Base-by-base conservation (phyloP, 805 yeast genomes). In the Yamadazyma nakazawae region DNA sequence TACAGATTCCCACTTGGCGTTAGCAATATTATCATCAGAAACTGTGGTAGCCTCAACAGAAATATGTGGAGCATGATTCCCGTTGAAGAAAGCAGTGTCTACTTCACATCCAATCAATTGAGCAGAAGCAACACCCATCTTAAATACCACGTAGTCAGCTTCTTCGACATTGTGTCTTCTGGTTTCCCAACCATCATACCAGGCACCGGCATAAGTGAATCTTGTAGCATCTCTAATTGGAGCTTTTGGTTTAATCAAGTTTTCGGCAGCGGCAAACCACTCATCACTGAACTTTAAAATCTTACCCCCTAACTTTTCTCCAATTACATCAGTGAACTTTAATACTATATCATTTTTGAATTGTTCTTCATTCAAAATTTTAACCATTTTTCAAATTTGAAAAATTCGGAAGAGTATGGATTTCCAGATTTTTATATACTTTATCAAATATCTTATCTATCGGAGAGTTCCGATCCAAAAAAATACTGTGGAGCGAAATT, bases 101-200 rank as follows among this genome's bases (percentile, higher is more conserved):
- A 92, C 77, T 64, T 92, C 97, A 58, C 85, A 81, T 11, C 91
- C 99, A 40, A 86, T 75, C 47, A 92, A 64, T 40, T 75, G 75
- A 1, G 97, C 97, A 25, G 85, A 75, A 2, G 87, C 72, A 17
- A 91, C 97, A 16, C 98, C 98, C 63, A 88, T 73, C 61, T 80
- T 78, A 63, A 91, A 68, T 25, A 88, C 72, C 16, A 88, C 97
- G 89, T 94, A 92, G 62, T 92, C 99, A 36, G 86, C 85, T 46
- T 81, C 88, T 46, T 74, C 87, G 1, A 80, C 68, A 65, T 92
- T 92, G 73, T 92, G 99, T 67, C 99, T 79, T 63, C 97, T 78
- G 11, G 98, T 92, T 67, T 92, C 98, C 98, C 98, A 92, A 18
- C 99, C 99, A 56, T 92, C 99, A 62, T 88, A 92, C 97, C 97